These are phyloP conservation scores for Fusarium abutilonis DNA, from an alignment of 2,329 filamentous ascomycete genomes.

Conservation along the genomic window DNA sequence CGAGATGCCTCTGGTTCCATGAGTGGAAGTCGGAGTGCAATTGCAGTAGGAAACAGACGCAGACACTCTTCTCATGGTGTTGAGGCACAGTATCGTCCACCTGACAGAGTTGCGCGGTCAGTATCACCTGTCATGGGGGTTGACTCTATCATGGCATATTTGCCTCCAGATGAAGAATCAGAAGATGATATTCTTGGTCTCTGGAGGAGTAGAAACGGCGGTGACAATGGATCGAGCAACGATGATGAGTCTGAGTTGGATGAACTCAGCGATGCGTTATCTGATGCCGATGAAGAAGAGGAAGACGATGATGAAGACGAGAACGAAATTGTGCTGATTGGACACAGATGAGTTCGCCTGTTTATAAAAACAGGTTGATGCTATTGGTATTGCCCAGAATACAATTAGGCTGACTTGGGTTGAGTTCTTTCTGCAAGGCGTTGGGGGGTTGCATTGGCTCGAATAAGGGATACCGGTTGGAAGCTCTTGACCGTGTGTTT, in stretches of 20 bases:
- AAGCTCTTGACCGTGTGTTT: slow-evolving; percentile 21
- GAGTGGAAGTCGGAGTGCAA: slow-evolving; percentile 24
- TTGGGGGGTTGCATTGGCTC: slow-evolving; percentile 33
- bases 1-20: slow-evolving; percentile 23
- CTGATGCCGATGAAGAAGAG: slow-evolving; percentile 56
- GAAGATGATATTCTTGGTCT: slow-evolving; percentile 67
- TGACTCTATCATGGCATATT: slow-evolving; percentile 42
- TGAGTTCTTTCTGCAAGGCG: slow-evolving; percentile 39
- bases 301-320: slow-evolving; percentile 64
- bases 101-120: slow-evolving; percentile 58
- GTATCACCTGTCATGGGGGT: slow-evolving; percentile 53
- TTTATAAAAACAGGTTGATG: slow-evolving; percentile 9
- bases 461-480: slow-evolving; percentile 20
- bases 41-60: slow-evolving; percentile 45
- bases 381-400: slow-evolving; percentile 1
- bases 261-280: slow-evolving; percentile 53
- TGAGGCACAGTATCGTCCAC: slow-evolving; percentile 47
- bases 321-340: slow-evolving; percentile 61
- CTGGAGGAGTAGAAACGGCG: slow-evolving; percentile 60
- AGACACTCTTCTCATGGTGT: slow-evolving; percentile 54
- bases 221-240: slow-evolving; percentile 59
- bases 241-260: slow-evolving; percentile 61
- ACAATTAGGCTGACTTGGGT: slow-evolving; percentile 10
- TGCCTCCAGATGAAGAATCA: slow-evolving; percentile 56
- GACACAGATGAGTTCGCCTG: slow-evolving; percentile 55